These are phyloP conservation scores for Marasmius fiardii DNA, from an alignment of 1,284 basidiomycete species.

Conservation along the genomic window DNA sequence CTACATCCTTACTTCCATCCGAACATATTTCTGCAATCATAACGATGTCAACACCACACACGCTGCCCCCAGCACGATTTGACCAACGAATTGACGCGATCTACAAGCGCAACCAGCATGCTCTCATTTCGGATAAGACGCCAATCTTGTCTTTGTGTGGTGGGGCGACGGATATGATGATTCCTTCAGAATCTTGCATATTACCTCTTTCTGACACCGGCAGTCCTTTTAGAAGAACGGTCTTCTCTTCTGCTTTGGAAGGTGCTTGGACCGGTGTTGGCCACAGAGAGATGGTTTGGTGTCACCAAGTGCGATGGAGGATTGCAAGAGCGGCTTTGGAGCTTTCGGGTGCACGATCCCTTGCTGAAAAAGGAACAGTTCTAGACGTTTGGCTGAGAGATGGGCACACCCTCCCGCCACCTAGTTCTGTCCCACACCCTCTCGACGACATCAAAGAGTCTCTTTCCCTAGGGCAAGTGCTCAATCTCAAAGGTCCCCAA, in stretches of 20 bases:
- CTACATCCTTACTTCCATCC: slow-evolving; percentile 67
- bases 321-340: slow-evolving; percentile 80
- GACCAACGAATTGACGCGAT: slow-evolving; percentile 77
- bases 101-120: slow-evolving; percentile 47
- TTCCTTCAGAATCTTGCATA: slow-evolving; percentile 89
- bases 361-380: slow-evolving; percentile 29
- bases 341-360: slow-evolving; percentile 39
- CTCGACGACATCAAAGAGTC: slow-evolving; percentile 28
- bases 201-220: slow-evolving; percentile 39
- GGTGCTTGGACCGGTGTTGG: slow-evolving; percentile 95
- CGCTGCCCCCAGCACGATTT: slow-evolving; percentile 85
- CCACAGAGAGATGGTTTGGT: slow-evolving; percentile 98
- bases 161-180: slow-evolving; percentile 89
- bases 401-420: slow-evolving; percentile 42
- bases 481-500: slow-evolving; percentile 42
- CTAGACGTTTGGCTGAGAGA: slow-evolving; percentile 67
- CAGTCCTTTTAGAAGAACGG: slow-evolving; percentile 55
- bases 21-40: slow-evolving; percentile 74
- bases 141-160: slow-evolving; percentile 89
- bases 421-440: neutral
- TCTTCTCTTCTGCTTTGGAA: slow-evolving; percentile 86
- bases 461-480: slow-evolving; percentile 31
- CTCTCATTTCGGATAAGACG: slow-evolving; percentile 39
- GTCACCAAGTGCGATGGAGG: slow-evolving; percentile 92
- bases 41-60: slow-evolving; percentile 94